These are phyloP conservation scores for Pythium phragmitis DNA, from an alignment of 352 stramenopile species.

Conservation along the genomic window DNA sequence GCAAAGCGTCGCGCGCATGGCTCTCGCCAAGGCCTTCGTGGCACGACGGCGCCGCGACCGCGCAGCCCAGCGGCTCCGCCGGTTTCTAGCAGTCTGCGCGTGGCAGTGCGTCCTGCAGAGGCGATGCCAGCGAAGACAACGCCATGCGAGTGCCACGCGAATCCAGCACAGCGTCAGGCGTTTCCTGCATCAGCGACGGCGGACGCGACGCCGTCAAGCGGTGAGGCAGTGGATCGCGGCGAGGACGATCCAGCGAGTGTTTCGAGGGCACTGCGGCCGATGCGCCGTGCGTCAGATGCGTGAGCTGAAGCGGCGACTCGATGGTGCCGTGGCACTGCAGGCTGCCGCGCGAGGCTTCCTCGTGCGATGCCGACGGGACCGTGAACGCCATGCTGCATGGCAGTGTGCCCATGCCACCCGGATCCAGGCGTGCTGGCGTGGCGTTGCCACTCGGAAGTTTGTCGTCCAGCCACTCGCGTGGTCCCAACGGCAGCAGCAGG, in stretches of 20 bases:
- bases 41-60: constrained; percentile 24
- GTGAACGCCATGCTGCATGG: constrained; percentile 11
- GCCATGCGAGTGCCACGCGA: constrained; percentile 23
- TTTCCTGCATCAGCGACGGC: constrained; percentile 28
- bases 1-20: constrained; percentile 40
- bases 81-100: constrained; percentile 34
- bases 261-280: constrained; percentile 38
- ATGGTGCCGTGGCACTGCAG: constrained; percentile 29
- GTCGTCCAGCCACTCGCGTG: neutral
- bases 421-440: constrained; percentile 38
- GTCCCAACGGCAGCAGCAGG: constrained; percentile 30
- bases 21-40: constrained; percentile 14
- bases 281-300: constrained; percentile 1
- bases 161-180: constrained; percentile 37
- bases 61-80: constrained; percentile 31
- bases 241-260: constrained; percentile 42
- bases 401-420: neutral
- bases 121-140: constrained; percentile 5
- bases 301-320: neutral
- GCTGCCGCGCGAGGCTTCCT: constrained; percentile 26
- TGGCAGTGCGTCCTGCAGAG: constrained; percentile 25
- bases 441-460: constrained; percentile 18
- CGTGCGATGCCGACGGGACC: constrained; percentile 12
- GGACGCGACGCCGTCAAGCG: neutral
- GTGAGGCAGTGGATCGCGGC: constrained; percentile 40